Conservation (phyloP, 169 alveolate genomes). For the Plasmodium berghei region DNA sequence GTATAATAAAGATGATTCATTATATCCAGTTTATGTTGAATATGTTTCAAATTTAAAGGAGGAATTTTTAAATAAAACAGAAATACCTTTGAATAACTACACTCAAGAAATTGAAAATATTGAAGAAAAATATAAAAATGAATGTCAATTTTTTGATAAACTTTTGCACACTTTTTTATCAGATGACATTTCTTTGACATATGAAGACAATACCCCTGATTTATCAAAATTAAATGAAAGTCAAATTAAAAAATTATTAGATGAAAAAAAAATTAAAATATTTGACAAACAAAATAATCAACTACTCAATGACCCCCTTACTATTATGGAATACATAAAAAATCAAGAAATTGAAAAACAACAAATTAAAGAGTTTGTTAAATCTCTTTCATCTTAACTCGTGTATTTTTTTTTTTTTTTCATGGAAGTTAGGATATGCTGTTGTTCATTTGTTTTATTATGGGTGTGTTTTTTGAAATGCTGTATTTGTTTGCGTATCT, state of each 20-base stretch:
- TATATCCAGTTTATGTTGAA: slow-evolving; percentile 45
- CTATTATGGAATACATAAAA: slow-evolving; percentile 1
- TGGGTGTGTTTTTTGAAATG: too few species aligned
- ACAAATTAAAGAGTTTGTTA: slow-evolving; percentile 15
- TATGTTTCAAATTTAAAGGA: slow-evolving; percentile 29
- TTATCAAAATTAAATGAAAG: slow-evolving; percentile 22
- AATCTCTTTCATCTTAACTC: slow-evolving; percentile 2
- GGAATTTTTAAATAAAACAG: slow-evolving; percentile 21
- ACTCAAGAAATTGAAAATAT: slow-evolving; percentile 19
- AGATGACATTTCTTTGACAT: slow-evolving; percentile 9
- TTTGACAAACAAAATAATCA: slow-evolving; percentile 15
- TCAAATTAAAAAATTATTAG: slow-evolving; percentile 32
- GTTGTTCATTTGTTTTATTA: too few species aligned
- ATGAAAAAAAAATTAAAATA: slow-evolving; percentile 5
- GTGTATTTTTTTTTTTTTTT: not conserved
- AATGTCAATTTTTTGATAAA: slow-evolving; percentile 31
- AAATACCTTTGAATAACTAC: slow-evolving; percentile 2
- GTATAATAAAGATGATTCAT: slow-evolving; percentile 59
- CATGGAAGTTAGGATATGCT: not conserved
- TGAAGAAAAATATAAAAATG: slow-evolving; percentile 39
- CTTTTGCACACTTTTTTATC: slow-evolving; percentile 25
- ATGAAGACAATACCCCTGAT: slow-evolving; percentile 13
- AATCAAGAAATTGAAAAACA: slow-evolving; percentile 8
- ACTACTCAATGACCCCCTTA: slow-evolving; percentile 18
- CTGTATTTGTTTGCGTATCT: too few species aligned